These are phyloP conservation scores for Penicillium manginii DNA, from an alignment of 495 filamentous ascomycete species.

Conservation along the genomic window DNA sequence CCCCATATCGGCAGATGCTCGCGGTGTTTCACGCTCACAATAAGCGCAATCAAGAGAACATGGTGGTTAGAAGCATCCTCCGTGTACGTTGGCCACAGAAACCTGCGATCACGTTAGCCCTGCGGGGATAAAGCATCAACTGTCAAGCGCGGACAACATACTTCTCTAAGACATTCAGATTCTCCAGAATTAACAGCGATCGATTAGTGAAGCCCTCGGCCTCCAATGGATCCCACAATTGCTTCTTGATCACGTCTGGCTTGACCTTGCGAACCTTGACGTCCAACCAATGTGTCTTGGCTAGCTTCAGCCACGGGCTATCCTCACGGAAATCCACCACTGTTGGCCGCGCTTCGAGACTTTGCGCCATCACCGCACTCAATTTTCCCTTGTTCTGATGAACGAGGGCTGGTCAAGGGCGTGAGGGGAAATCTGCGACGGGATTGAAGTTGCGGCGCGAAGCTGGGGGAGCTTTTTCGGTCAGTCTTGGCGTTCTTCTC, in stretches of 20 bases:
- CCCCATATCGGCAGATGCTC: slow-evolving; percentile 89
- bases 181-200: slow-evolving; percentile 82
- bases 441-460: slow-evolving; percentile 29
- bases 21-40: slow-evolving; percentile 85
- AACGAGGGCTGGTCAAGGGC: slow-evolving; percentile 33
- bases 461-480: slow-evolving; percentile 33
- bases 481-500: slow-evolving; percentile 35
- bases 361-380: slow-evolving; percentile 49
- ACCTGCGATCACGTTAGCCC: slow-evolving; percentile 55
- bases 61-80: slow-evolving; percentile 91
- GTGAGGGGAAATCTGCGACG: slow-evolving; percentile 33
- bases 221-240: slow-evolving; percentile 91
- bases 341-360: slow-evolving; percentile 57
- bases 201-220: slow-evolving; percentile 75
- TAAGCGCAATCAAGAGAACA: slow-evolving; percentile 79
- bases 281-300: slow-evolving; percentile 83
- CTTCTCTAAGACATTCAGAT: slow-evolving; percentile 88
- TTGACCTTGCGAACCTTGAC: slow-evolving; percentile 73
- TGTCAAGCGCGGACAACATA: slow-evolving; percentile 37
- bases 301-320: slow-evolving; percentile 79
- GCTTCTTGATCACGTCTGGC: slow-evolving; percentile 80
- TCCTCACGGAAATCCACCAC: slow-evolving; percentile 76
- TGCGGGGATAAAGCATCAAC: slow-evolving; percentile 7
- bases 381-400: slow-evolving; percentile 33
- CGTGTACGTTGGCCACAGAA: slow-evolving; percentile 90